Base-by-base conservation (phyloP, 176 grass and related monocot genomes). In the Oryza punctata region DNA sequence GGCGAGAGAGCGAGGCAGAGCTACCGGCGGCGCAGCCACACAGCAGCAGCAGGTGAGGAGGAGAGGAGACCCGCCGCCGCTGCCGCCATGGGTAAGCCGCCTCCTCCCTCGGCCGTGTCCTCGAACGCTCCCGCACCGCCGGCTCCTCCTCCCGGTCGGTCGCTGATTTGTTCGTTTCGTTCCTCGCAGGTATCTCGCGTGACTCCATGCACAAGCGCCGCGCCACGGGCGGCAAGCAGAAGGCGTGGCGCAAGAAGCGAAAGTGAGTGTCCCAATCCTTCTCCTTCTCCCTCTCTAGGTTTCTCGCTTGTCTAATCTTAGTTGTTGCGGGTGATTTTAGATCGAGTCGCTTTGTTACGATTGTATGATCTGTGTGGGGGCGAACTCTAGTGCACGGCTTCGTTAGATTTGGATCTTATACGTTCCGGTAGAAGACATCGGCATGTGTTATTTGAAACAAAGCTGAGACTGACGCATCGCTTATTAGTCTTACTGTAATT, bases 171-270 rank as follows among this genome's bases (percentile, higher is more conserved):
- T 52, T 52, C 44, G 65, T 8, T 52, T 24, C 38, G 37, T 7
- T 3, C 9, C 32, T 28, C 26, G 63, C 64, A 79, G 77, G 77
- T 49, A 79, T 79, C 86, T 96, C 94, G 1, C 94, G 94, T 65
- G 94, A 96, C 76, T 96, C 94, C 12, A 96, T 96, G 91, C 94
- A 96, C 76, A 97, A 97, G 89, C 92, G 94, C 74, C 89, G 94
- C 15, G 91, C 81, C 59, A 97, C 94, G 2, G 94, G 94, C 45
- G 94, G 94, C 24, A 97, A 97, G 87, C 86, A 90, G 52, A 97
- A 94, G 84, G 87, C 94, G 0, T 97, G 94, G 94, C 80, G 94
- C 70, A 97, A 97, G 89, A 97, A 97, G 91, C 71, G 94, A 88
- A 97, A 97, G 91, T 89, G 65, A 84, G 24, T 25, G 6, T 5